Evolutionary conservation across 345 rosid genomes (phyloP).

Genomic region (Arabidopsis suecica): DNA sequence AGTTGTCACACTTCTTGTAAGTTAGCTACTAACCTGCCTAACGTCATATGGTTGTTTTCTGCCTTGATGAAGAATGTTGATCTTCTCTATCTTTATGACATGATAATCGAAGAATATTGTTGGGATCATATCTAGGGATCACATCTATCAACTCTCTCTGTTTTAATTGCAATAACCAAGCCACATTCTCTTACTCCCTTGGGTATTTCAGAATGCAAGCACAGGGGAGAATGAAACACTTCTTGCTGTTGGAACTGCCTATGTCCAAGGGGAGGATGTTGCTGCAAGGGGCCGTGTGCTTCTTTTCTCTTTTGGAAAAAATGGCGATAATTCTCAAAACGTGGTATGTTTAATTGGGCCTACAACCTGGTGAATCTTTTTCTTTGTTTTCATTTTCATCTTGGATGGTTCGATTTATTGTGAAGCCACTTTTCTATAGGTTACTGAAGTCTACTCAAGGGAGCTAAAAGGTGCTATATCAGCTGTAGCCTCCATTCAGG

Average conservation of each 20-base stretch:
- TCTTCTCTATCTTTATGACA: constrained; percentile 29
- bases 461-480: constrained; percentile 98
- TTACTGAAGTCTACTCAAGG: constrained; percentile 89
- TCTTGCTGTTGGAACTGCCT: constrained; percentile 95
- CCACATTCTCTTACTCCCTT: constrained; percentile 27
- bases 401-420: constrained; percentile 26
- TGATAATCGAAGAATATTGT: constrained; percentile 9
- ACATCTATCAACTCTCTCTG: constrained; percentile 5
- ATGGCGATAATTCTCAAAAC: constrained; percentile 65
- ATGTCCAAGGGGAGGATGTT: constrained; percentile 99
- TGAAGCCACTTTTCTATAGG: constrained; percentile 51
- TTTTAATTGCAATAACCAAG: constrained; percentile 28
- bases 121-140: constrained; percentile 23
- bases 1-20: constrained; percentile 85
- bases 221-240: constrained; percentile 88
- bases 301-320: constrained; percentile 75
- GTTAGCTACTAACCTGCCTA: constrained; percentile 47
- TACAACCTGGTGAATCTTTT: constrained; percentile 12
- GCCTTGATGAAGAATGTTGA: constrained; percentile 15
- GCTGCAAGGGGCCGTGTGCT: constrained; percentile 97
- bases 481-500: constrained; percentile 98
- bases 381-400: constrained; percentile 18
- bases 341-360: constrained; percentile 52
- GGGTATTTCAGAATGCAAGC: constrained; percentile 68
- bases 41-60: constrained; percentile 29